Evolutionary conservation across 768 basidiomycete species (phyloP).

Genomic region (Cystobasidium ongulense): DNA sequence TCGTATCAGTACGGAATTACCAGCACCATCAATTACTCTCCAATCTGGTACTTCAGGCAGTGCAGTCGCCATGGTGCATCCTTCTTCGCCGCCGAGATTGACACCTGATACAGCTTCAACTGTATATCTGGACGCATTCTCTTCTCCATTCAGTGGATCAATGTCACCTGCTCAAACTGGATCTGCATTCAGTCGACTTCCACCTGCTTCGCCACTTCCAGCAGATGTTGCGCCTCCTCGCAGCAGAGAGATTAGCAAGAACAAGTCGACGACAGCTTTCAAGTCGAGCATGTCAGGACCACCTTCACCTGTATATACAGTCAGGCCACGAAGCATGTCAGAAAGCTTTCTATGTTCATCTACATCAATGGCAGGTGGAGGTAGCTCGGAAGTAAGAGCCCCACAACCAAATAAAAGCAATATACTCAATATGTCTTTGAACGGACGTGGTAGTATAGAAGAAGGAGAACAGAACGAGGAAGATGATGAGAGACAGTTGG

Average conservation of each 20-base stretch:
- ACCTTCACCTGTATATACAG: slow-evolving; percentile 4
- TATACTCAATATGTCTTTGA: not conserved
- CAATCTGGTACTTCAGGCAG: too few relatives aligned
- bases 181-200: not conserved
- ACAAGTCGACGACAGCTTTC: not conserved
- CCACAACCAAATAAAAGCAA: not conserved
- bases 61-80: not conserved
- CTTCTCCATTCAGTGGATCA: not conserved
- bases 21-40: not conserved
- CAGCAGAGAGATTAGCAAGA: not conserved
- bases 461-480: not conserved
- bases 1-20: not conserved
- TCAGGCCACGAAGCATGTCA: not conserved
- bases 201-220: not conserved
- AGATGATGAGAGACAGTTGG: not conserved
- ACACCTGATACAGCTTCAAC: not conserved
- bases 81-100: not conserved
- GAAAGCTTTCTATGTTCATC: not conserved
- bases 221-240: not conserved
- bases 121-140: not conserved
- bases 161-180: not conserved
- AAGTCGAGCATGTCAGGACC: not conserved
- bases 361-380: not conserved
- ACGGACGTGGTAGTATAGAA: not conserved
- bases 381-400: not conserved